Base-by-base conservation (phyloP, 2,329 filamentous ascomycete species). In the Ophiostoma australiae region DNA sequence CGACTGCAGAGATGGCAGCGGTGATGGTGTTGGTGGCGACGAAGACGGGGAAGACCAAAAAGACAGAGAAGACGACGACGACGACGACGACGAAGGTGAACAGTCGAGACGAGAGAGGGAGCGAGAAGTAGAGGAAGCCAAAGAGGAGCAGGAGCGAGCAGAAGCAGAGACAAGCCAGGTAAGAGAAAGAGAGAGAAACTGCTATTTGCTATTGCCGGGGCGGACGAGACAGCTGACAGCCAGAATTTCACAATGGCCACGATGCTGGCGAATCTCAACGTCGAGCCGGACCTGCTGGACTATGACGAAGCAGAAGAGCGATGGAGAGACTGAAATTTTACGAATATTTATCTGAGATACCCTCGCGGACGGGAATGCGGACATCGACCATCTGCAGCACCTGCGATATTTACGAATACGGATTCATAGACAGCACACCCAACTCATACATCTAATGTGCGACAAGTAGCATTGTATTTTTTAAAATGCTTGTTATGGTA, bases 221-320 rank as follows among this genome's bases (percentile, higher is more conserved):
- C 20, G 17, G 41, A 44, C 31, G 68, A 41, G 23, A 20, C 13
- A 27, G 3, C 67, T 69, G 27, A 69, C 55, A 41, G 23, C 2
- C n/a, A 79, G 76, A 75, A 77, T 37, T 80, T 81, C 71, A 80
- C 79, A 37, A 80, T 81, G 78, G 72, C 76, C 20, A 78, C 77
- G 76, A 81, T 81, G 80, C 75, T 81, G 69, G 76, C 76, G 70
- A 80, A 77, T 69, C 74, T 81, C 66, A 76, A 78, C 70, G 79
- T 81, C 58, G 79, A 80, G 44, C 74, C 78, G 7, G 76, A 78
- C 10, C 68, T 79, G 35, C 74, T 81, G 67, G 79, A 78, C 11
- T 81, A 78, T 55, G 76, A 80, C 73, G 75, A 76, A 20, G 73
- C 69, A 4, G 77, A 79, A 67, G 76, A 77, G 39, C 74, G 73